Base-by-base conservation (phyloP, 31 red algal genomes). In the Asparagopsis taxiformis region DNA sequence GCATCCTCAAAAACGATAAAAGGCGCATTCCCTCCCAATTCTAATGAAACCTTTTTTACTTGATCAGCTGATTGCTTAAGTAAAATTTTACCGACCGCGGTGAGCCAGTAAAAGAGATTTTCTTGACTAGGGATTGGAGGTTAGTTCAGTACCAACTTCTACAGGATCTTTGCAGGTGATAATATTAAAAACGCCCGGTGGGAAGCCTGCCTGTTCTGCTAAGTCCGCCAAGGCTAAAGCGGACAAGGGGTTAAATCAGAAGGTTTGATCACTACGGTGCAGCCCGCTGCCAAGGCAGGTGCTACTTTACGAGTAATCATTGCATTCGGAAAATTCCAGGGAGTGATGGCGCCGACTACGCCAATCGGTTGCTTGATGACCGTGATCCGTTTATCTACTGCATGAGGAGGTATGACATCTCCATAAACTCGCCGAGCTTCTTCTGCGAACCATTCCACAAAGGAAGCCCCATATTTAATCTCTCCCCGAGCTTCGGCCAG, bases 271-370 rank as follows among this genome's bases (percentile, higher is more conserved):
- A 98, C 80, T 1, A 98, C 68, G 7, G 91, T 58, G 33, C 91
- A 94, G 10, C 95, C 95, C n/a, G 95, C 91, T 19, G 91, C 91
- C 9, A 98, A 26, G n/a, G n/a, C n/a, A n/a, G n/a, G n/a, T n/a
- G n/a, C n/a, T n/a, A n/a, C n/a, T n/a, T n/a, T n/a, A n/a, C n/a
- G n/a, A n/a, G n/a, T n/a, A n/a, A n/a, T n/a, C n/a, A n/a, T n/a
- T n/a, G n/a, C n/a, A n/a, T n/a, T n/a, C n/a, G n/a, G n/a, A n/a
- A n/a, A n/a, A n/a, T n/a, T n/a, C n/a, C n/a, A n/a, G n/a, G n/a
- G n/a, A n/a, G n/a, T n/a, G n/a, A n/a, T n/a, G n/a, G n/a, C n/a
- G n/a, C n/a, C n/a, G n/a, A n/a, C n/a, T n/a, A 90, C 86, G 19
- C 95, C 95, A 16, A 94, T 57, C 2, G 95, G 91, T 43, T 94